phyloP scores from a whole-genome alignment of 768 basidiomycete species.

The Leccinum uliginosum region DNA sequence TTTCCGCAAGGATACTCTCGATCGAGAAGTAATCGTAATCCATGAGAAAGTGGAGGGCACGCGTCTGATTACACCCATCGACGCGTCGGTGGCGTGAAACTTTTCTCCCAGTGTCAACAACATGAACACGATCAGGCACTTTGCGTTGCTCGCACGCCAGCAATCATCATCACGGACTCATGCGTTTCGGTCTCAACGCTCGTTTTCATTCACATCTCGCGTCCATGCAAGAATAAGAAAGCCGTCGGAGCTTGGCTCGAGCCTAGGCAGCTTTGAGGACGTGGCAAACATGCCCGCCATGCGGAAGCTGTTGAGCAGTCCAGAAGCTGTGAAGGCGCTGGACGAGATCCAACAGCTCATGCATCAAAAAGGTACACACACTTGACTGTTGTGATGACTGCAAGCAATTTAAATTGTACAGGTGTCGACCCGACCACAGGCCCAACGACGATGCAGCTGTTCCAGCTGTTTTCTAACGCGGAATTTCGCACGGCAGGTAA shows the following conservation, averaged over 20 bases:
- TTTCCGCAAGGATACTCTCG: conserved; percentile 87
- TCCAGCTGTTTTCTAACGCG: conserved; percentile 48
- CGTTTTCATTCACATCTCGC: conserved; percentile 28
- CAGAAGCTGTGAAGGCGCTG: conserved; percentile 48
- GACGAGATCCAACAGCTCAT: conserved; percentile 41
- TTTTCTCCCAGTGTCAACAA: neutral
- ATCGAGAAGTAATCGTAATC: conserved; percentile 91
- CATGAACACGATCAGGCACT: conserved; percentile 23
- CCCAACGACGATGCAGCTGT: conserved; percentile 49
- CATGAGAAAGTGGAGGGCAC: conserved; percentile 40
- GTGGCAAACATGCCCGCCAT: conserved; percentile 39
- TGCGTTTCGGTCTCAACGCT: conserved; percentile 17
- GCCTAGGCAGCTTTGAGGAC: conserved; percentile 39
- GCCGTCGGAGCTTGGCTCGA: conserved; percentile 30
- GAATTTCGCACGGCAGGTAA: conserved; percentile 49
- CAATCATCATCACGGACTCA: conserved; percentile 5
- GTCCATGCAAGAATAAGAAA: conserved; percentile 26
- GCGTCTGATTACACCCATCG: neutral
- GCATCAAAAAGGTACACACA: conserved; percentile 42
- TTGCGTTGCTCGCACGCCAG: conserved; percentile 13
- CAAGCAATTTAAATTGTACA: conserved; percentile 15
- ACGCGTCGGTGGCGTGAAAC: conserved; percentile 23
- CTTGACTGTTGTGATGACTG: neutral
- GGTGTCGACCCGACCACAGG: conserved; percentile 46
- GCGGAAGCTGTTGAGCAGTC: conserved; percentile 45